phyloP scores from a whole-genome alignment of 2,329 filamentous ascomycete species.

The Botrytis fabae region DNA sequence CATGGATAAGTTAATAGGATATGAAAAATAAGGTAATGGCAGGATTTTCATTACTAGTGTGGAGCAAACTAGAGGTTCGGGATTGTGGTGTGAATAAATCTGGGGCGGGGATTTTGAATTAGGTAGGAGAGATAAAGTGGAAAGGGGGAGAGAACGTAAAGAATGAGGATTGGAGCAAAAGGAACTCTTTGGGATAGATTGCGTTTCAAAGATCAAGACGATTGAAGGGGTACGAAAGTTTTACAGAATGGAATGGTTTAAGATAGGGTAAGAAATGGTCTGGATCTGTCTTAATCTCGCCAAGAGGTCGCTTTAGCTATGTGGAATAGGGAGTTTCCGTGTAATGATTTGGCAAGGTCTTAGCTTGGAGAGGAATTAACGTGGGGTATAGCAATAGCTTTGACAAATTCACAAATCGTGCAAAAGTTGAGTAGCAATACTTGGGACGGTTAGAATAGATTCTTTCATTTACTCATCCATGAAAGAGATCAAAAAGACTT shows the following conservation, averaged over 20 bases:
- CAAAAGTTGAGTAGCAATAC: background rate
- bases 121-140: background rate
- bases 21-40: background rate
- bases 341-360: background rate
- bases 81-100: background rate
- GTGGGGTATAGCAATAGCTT: background rate
- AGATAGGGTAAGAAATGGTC: background rate
- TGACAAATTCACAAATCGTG: background rate
- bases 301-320: background rate
- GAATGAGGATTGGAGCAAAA: background rate
- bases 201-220: background rate
- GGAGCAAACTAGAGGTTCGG: background rate
- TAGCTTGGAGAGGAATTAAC: too few relatives aligned
- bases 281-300: background rate
- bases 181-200: background rate
- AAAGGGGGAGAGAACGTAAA: background rate
- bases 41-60: background rate
- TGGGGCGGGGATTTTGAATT: background rate
- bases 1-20: background rate
- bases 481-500: constrained; percentile 26
- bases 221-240: background rate
- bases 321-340: background rate
- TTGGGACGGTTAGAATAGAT: constrained; percentile 1
- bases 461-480: background rate
- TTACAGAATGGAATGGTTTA: background rate